phyloP scores from a whole-genome alignment of 2,329 filamentous ascomycete species.

The Penicillium concentricum region DNA sequence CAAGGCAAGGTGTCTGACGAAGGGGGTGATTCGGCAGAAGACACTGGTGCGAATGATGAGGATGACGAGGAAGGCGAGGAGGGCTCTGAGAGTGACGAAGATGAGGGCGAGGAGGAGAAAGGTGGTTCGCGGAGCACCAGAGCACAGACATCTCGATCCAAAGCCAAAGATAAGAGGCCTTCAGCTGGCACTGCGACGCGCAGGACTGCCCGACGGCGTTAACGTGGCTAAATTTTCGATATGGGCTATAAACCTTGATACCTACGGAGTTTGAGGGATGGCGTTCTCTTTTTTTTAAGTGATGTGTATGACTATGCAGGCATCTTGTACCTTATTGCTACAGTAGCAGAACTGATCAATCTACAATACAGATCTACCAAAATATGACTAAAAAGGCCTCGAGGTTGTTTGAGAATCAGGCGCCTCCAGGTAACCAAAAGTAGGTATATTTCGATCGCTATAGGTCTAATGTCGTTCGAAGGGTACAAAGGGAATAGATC shows the following conservation, averaged over 20 bases:
- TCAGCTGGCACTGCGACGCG: conserved; percentile 35
- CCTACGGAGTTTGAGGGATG: conserved; percentile 19
- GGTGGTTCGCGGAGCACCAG: conserved; percentile 41
- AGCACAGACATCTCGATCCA: conserved; percentile 36
- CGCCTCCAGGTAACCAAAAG: conserved; percentile 32
- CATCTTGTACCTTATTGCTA: not conserved
- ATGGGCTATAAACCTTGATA: conserved; percentile 23
- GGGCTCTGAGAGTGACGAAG: conserved; percentile 39
- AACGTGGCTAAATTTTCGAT: conserved; percentile 8
- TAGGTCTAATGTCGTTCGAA: conserved; percentile 40
- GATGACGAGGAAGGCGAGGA: conserved; percentile 41
- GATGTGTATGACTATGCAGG: conserved; percentile 8
- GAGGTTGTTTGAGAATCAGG: conserved; percentile 5
- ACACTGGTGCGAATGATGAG: conserved; percentile 39
- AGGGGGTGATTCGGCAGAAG: conserved; percentile 39
- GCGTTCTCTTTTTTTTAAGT: conserved; percentile 8
- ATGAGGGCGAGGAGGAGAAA: conserved; percentile 34
- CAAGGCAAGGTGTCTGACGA: conserved; percentile 36
- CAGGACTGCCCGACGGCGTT: conserved; percentile 37
- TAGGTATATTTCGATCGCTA: conserved; percentile 39
- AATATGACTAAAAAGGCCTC: not conserved
- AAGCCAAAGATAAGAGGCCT: conserved; percentile 38
- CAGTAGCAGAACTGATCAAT: not conserved
- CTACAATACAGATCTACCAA: not conserved
- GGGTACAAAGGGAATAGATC: conserved; percentile 32